A percentile compares a stretch with the other conserved stretches of the same genome.
Evolutionary conservation across 768 basidiomycete species (phyloP).

Genomic region (Cyclocybe cylindracea): DNA sequence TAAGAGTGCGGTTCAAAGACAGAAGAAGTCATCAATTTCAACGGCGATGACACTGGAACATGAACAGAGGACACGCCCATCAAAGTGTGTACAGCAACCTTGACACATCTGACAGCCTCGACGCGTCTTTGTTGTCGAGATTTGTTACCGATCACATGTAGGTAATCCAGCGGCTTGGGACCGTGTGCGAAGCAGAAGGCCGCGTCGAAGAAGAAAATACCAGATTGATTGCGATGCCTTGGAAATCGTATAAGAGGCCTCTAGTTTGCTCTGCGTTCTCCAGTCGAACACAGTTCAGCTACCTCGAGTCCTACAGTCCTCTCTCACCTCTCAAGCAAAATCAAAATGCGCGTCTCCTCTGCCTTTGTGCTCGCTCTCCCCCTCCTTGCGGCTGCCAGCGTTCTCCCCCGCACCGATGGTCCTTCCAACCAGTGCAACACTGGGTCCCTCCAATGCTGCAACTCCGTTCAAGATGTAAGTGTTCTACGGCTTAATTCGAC

Average conservation of each 20-base stretch:
- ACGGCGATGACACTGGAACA: not conserved
- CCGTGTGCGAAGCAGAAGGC: no score
- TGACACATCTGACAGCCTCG: conserved; percentile 1
- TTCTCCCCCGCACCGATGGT: conserved; percentile 19
- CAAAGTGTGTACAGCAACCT: not conserved
- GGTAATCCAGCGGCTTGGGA: not conserved
- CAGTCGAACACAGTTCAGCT: conserved; percentile 24
- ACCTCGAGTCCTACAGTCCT: conserved; percentile 1
- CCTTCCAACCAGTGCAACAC: conserved; percentile 26
- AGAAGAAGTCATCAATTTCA: not conserved
- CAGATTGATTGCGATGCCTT: not conserved
- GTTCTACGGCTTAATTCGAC: not conserved
- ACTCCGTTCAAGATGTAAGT: conserved; percentile 20
- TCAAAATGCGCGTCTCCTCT: conserved; percentile 27
- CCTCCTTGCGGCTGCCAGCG: conserved; percentile 25
- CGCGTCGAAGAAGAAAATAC: not conserved
- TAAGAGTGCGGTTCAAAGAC: not conserved
- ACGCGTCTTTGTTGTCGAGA: not conserved
- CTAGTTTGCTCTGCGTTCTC: not conserved
- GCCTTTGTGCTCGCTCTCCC: conserved; percentile 26
- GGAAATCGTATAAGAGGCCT: conserved; percentile 16
- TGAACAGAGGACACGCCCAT: not conserved
- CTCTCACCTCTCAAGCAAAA: not conserved
- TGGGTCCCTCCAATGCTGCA: conserved; percentile 30
- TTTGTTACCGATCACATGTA: not conserved